Evolutionary conservation across 148 eudicot genomes (phyloP), one percentile per base, ranked within the genome.

Genomic region (Euryodendron excelsum): DNA sequence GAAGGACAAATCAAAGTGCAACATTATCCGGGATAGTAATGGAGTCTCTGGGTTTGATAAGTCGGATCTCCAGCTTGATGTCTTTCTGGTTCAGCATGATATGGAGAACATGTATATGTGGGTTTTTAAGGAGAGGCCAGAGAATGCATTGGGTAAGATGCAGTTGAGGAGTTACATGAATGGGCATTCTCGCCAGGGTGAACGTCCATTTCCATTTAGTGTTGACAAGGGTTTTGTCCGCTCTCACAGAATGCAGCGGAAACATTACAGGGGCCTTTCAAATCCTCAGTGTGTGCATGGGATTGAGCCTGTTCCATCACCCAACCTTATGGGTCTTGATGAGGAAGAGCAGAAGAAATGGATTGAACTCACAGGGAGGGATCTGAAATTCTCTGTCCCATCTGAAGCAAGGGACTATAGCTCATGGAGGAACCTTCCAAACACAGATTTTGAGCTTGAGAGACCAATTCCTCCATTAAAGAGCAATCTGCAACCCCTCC

Each of bases 41-140:
- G 97, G 97, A 61, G 80, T 90, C 7, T 86, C 89, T 0, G 97
- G 97, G 67, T 93, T 89, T 61, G 94, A 88, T 23, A 91, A 91
- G 82, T 80, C 90, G 30, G 91, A 93, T 84, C 86, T 93, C 31
- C 82, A 88, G 56, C 80, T 91, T 45, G 97, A 93, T 76, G 87
- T 89, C n/a, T 93, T 93, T 78, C 69, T 89, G 56, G 97, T 93
- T n/a, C 97, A 93, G 64, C 94, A 93, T 67, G 97, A 93, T 82
- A 91, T 93, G 97, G 97, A 93, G 82, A 93, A 93, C 67, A 89
- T 91, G 88, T 93, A 93, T 37, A 93, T 93, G 97, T 92, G 97
- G 97, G 97, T 87, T 68, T 90, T 90, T 62, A 89, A 87, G 81
- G 91, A 90, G 34, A 87, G 88, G 87, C 90, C 94, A 1, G 94